Conservation (phyloP, 2,329 filamentous ascomycete genomes). For the Botrytis elliptica region DNA sequence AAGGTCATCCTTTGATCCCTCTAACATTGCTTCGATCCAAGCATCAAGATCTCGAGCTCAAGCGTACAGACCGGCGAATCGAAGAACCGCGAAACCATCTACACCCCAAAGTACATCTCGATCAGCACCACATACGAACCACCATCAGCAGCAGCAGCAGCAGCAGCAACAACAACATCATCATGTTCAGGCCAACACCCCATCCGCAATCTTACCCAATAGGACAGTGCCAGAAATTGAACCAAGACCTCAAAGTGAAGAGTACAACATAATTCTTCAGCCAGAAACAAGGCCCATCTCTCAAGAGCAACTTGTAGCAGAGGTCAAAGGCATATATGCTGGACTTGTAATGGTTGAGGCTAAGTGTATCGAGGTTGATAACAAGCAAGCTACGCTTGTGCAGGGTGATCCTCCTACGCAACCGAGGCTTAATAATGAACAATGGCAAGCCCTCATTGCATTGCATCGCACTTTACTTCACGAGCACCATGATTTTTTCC, state of each 20-base stretch:
- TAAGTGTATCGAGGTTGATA: slow-evolving; percentile 86
- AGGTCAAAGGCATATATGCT: slow-evolving; percentile 62
- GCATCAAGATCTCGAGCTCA: slow-evolving; percentile 29
- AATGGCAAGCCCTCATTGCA: slow-evolving; percentile 82
- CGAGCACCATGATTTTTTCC: slow-evolving; percentile 82
- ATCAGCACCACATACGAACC: neutral
- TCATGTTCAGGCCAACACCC: neutral
- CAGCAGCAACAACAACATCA: slow-evolving; percentile 10
- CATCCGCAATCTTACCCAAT: slow-evolving; percentile 11
- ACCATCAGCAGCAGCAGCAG: slow-evolving; percentile 9
- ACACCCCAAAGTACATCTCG: slow-evolving; percentile 15
- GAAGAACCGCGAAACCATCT: slow-evolving; percentile 22
- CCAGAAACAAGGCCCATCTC: slow-evolving; percentile 47
- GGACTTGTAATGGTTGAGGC: slow-evolving; percentile 79
- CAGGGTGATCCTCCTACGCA: slow-evolving; percentile 46
- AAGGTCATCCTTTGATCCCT: slow-evolving; percentile 32
- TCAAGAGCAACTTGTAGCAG: slow-evolving; percentile 36
- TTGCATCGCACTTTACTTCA: slow-evolving; percentile 78
- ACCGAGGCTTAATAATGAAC: slow-evolving; percentile 57
- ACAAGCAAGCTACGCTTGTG: slow-evolving; percentile 53
- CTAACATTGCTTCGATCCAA: slow-evolving; percentile 35
- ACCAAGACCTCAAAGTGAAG: slow-evolving; percentile 55
- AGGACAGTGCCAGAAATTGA: neutral
- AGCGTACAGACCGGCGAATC: slow-evolving; percentile 24
- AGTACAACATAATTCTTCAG: slow-evolving; percentile 51